Evolutionary conservation across 2,329 filamentous ascomycete genomes (phyloP), one percentile per base, ranked within the genome.

Genomic region (Phaeosphaeriaceae sp.): DNA sequence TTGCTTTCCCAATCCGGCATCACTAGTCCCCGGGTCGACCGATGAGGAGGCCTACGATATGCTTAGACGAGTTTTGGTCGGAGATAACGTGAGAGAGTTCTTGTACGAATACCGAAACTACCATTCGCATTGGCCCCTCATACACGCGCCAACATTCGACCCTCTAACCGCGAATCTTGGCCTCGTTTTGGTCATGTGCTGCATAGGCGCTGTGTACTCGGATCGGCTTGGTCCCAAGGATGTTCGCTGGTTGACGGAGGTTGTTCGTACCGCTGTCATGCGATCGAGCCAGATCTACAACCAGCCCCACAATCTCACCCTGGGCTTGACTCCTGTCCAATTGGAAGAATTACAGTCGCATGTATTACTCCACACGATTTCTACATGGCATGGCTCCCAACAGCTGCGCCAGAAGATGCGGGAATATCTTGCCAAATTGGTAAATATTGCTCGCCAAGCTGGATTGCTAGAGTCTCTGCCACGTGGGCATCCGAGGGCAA

Each of bases 151-250:
- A 29, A 88, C 87, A 7, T 89, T 91, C 73, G 82, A 85, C 64
- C 81, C 88, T 44, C 77, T 82, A 53, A 81, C 86, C 54, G 83
- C 85, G 38, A 85, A 87, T 67, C 84, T 86, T 52, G 85, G 86
- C 56, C 79, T 91, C 52, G 76, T 89, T 41, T 79, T 88, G 51
- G 81, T 81, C 53, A 88, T 92, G 79, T 85, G 88, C 63, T 89
- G 86, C 67, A 80, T 89, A 61, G 88, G 88, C 30, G 87, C 88
- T 33, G 88, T 89, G 48, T 92, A 91, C 72, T 89, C 88, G 42
- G 81, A 87, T 45, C 80, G 79, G 52, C 75, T 88, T 53, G 76
- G 78, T 21, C 73, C 85, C 36, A 75, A 79, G 52, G 79, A 88
- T 57, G 85, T 88, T 56, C 84, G 87, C 54, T 83, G 85, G 66